phyloP scores from a whole-genome alignment of 805 yeast genomes.

The Hemisphaericaspora nanyangensis region DNA sequence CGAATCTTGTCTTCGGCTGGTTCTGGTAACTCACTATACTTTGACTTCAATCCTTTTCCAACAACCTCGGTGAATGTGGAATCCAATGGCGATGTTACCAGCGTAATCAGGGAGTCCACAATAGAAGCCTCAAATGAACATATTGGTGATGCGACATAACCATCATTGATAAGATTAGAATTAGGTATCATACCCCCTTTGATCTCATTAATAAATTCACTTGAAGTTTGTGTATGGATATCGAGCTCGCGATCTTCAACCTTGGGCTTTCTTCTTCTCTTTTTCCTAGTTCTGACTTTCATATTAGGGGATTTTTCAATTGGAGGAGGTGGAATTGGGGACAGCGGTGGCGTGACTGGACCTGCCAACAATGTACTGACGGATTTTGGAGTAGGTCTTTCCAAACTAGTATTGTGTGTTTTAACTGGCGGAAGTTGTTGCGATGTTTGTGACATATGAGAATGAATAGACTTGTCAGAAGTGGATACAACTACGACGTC shows the following conservation, averaged over 20 bases:
- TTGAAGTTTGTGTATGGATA: neutral
- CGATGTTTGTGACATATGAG: neutral
- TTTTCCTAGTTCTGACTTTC: constrained; percentile 3
- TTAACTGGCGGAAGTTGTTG: neutral
- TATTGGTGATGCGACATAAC: neutral
- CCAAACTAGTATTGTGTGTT: neutral
- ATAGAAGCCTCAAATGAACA: too few species aligned
- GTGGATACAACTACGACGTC: constrained; percentile 9
- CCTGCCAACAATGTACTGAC: neutral
- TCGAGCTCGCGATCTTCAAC: neutral
- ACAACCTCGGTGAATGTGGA: neutral
- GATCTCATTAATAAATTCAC: neutral
- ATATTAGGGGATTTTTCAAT: constrained; percentile 8
- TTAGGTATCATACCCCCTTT: neutral
- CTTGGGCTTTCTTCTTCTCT: neutral
- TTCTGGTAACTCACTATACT: neutral
- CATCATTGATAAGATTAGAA: neutral
- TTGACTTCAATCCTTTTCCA: neutral
- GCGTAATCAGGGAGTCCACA: too few species aligned
- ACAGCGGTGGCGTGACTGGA: neutral
- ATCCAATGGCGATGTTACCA: too few species aligned
- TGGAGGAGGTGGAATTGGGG: constrained; percentile 10
- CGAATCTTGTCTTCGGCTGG: neutral
- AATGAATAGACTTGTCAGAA: neutral
- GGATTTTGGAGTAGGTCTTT: neutral